phyloP scores from a whole-genome alignment of 129 eudicot genomes.

The Flaveria ramosissima region DNA sequence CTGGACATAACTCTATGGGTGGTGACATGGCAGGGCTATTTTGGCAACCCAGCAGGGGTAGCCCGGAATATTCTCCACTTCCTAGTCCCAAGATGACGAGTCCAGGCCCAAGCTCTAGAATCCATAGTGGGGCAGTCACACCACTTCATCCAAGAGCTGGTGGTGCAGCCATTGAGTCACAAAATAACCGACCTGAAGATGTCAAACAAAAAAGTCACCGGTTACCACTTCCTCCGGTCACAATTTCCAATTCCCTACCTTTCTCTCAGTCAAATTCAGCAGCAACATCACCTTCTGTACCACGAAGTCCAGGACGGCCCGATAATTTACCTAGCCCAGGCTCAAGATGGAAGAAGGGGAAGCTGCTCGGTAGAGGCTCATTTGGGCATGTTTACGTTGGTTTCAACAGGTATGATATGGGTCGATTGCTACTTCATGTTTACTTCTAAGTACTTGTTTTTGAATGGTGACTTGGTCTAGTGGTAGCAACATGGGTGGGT shows the following conservation, averaged over 20 bases:
- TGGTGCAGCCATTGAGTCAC: constrained; percentile 58
- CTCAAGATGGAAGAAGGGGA: constrained; percentile 93
- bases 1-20: constrained; percentile 98
- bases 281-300: constrained; percentile 89
- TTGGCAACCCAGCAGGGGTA: constrained; percentile 98
- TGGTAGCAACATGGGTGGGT: constrained; percentile 6
- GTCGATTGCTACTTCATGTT: background rate
- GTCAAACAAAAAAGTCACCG: constrained; percentile 73
- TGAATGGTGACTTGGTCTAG: background rate
- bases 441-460: background rate
- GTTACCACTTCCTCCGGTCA: constrained; percentile 88
- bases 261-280: constrained; percentile 82
- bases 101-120: constrained; percentile 95
- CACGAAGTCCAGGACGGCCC: constrained; percentile 81
- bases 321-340: constrained; percentile 73
- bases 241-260: constrained; percentile 58
- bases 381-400: constrained; percentile 98
- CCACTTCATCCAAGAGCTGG: constrained; percentile 95
- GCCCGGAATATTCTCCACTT: constrained; percentile 94
- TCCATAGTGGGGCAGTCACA: constrained; percentile 96
- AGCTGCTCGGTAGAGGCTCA: constrained; percentile 90
- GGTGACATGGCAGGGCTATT: constrained; percentile 91
- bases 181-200: constrained; percentile 66
- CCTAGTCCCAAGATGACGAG: constrained; percentile 95
- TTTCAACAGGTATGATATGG: constrained; percentile 64